These are phyloP conservation scores for Psilocybe cyanescens DNA, from an alignment of 768 basidiomycete genomes.

Conservation along the genomic window DNA sequence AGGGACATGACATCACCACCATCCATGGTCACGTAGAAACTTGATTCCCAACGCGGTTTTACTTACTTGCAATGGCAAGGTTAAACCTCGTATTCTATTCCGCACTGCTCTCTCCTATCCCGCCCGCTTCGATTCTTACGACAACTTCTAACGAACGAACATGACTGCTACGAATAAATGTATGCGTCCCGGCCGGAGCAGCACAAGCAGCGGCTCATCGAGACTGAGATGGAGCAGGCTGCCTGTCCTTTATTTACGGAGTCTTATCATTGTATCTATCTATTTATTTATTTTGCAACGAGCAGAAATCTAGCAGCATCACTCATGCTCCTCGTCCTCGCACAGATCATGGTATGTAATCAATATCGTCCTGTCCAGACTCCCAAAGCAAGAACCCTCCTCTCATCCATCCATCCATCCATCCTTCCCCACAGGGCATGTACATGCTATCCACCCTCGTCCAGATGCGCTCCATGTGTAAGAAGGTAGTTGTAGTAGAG, in stretches of 20 bases:
- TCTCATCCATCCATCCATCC: background rate
- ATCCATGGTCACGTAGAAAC: constrained; percentile 21
- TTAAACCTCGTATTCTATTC: background rate
- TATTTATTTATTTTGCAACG: too few species aligned
- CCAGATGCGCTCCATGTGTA: constrained; percentile 62
- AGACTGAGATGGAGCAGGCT: constrained; percentile 56
- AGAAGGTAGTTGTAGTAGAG: too few species aligned
- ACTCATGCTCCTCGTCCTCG: constrained; percentile 74
- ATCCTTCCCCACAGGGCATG: constrained; percentile 58
- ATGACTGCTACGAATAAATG: constrained; percentile 5
- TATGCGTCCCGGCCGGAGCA: constrained; percentile 44
- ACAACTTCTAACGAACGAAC: background rate
- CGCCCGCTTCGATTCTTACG: background rate
- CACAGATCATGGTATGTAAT: constrained; percentile 76
- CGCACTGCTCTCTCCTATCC: constrained; percentile 4
- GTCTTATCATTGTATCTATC: too few species aligned
- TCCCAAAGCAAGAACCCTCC: background rate
- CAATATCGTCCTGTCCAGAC: too few species aligned
- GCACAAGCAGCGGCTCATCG: constrained; percentile 48
- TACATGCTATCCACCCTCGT: constrained; percentile 85
- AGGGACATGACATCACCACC: constrained; percentile 29
- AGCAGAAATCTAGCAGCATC: constrained; percentile 71
- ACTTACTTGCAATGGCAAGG: too few species aligned
- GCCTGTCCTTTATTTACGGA: constrained; percentile 4
- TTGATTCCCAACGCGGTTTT: too few species aligned